Evolutionary conservation across 2,329 filamentous ascomycete genomes (phyloP).

Genomic region (Aspergillus nomiae): DNA sequence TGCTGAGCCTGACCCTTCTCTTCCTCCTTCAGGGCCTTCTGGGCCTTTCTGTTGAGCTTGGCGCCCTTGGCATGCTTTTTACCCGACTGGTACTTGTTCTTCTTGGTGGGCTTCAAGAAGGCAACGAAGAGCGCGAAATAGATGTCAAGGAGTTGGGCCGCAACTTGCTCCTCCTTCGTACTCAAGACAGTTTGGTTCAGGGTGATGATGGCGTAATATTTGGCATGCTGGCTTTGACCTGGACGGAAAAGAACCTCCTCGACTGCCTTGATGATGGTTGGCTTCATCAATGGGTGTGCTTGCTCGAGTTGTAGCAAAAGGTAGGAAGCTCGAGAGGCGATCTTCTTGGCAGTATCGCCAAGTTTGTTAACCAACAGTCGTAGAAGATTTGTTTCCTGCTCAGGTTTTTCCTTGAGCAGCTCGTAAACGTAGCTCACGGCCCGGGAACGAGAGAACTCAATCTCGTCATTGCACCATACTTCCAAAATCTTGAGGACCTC

Average conservation of each 20-base stretch:
- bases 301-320: slow-evolving; percentile 88
- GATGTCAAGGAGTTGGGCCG: slow-evolving; percentile 78
- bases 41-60: slow-evolving; percentile 12
- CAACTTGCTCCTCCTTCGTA: slow-evolving; percentile 76
- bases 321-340: slow-evolving; percentile 90
- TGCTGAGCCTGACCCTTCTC: slow-evolving; percentile 48
- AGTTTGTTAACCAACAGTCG: slow-evolving; percentile 94
- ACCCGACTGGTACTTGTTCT: slow-evolving; percentile 39
- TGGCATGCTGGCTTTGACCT: slow-evolving; percentile 82
- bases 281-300: slow-evolving; percentile 91
- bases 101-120: slow-evolving; percentile 66
- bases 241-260: slow-evolving; percentile 89
- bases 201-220: slow-evolving; percentile 95
- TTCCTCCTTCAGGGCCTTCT: slow-evolving; percentile 41
- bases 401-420: slow-evolving; percentile 89
- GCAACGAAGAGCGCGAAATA: slow-evolving; percentile 90
- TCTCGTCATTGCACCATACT: slow-evolving; percentile 90
- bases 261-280: slow-evolving; percentile 78
- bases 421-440: slow-evolving; percentile 91
- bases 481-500: slow-evolving; percentile 90
- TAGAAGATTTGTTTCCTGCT: slow-evolving; percentile 93
- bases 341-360: slow-evolving; percentile 92
- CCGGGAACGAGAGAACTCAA: slow-evolving; percentile 86
- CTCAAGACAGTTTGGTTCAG: slow-evolving; percentile 95
- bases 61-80: slow-evolving; percentile 40